A percentile compares a stretch with the other conserved stretches of the same genome.
phyloP scores from a whole-genome alignment of 805 yeast genomes.

The Barnettozyma californica region DNA sequence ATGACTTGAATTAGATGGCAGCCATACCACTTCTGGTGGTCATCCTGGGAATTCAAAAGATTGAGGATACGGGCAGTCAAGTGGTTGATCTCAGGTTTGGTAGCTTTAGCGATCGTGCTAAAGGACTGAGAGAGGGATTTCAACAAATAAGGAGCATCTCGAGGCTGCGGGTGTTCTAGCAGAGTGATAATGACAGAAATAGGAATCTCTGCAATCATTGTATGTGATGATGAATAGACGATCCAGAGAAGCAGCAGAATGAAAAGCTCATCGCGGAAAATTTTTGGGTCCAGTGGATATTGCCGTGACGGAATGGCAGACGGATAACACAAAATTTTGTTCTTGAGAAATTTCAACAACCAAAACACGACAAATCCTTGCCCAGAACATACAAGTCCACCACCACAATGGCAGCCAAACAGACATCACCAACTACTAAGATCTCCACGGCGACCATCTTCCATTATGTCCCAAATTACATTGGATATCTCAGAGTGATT shows the following conservation, averaged over 20 bases:
- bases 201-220: conserved; percentile 21
- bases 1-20: conserved; percentile 27
- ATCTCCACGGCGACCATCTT: conserved; percentile 52
- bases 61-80: conserved; percentile 33
- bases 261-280: conserved; percentile 8
- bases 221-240: not conserved
- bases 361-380: not conserved
- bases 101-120: conserved; percentile 34
- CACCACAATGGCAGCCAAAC: conserved; percentile 9
- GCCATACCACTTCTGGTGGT: conserved; percentile 32
- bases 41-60: conserved; percentile 31
- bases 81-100: conserved; percentile 46
- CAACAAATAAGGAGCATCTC: conserved; percentile 18
- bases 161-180: conserved; percentile 18
- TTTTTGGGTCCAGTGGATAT: not conserved
- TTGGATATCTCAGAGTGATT: conserved; percentile 81
- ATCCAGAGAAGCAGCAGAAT: too few species aligned
- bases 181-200: conserved; percentile 18
- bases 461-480: conserved; percentile 82
- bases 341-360: not conserved
- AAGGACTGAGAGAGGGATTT: conserved; percentile 19
- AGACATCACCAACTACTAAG: not conserved
- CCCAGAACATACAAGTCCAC: not conserved
- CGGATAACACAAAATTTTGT: not conserved
- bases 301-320: not conserved